These are phyloP conservation scores for Lodderomyces elongisporus DNA, from an alignment of 1,139 yeast genomes.

Conservation along the genomic window DNA sequence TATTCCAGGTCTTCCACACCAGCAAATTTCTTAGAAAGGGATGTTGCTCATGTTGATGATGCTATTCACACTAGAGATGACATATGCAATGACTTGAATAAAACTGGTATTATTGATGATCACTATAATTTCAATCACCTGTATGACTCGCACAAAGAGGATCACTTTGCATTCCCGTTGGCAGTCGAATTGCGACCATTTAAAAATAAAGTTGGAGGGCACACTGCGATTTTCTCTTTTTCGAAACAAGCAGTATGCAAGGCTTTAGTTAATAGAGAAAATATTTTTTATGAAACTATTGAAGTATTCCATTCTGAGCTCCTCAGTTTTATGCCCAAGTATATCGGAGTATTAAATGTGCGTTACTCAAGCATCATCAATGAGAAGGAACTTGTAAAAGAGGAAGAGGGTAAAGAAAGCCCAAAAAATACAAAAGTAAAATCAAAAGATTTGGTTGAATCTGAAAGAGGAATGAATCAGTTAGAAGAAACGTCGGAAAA, in stretches of 20 bases:
- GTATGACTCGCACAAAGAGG: background rate
- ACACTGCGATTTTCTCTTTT: slow-evolving; percentile 91
- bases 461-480: slow-evolving; percentile 7
- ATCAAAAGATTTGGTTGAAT: slow-evolving; percentile 5
- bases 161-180: slow-evolving; percentile 43
- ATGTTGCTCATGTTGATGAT: background rate
- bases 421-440: no score
- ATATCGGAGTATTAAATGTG: slow-evolving; percentile 90
- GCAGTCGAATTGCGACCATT: slow-evolving; percentile 68
- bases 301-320: slow-evolving; percentile 74
- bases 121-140: background rate
- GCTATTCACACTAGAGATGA: background rate
- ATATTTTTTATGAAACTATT: slow-evolving; percentile 84
- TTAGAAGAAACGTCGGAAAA: background rate
- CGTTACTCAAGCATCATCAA: slow-evolving; percentile 57
- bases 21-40: slow-evolving; percentile 1
- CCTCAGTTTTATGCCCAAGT: slow-evolving; percentile 81
- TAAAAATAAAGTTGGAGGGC: slow-evolving; percentile 94
- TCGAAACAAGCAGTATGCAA: slow-evolving; percentile 94
- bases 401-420: background rate
- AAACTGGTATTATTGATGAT: background rate
- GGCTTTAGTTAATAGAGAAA: slow-evolving; percentile 84
- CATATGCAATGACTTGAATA: background rate
- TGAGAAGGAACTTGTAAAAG: slow-evolving; percentile 16
- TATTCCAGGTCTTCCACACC: slow-evolving; percentile 12